Evolutionary conservation across 805 yeast species (phyloP), one percentile per base, ranked within the genome.

Genomic region (Isabelozyma heimii): DNA sequence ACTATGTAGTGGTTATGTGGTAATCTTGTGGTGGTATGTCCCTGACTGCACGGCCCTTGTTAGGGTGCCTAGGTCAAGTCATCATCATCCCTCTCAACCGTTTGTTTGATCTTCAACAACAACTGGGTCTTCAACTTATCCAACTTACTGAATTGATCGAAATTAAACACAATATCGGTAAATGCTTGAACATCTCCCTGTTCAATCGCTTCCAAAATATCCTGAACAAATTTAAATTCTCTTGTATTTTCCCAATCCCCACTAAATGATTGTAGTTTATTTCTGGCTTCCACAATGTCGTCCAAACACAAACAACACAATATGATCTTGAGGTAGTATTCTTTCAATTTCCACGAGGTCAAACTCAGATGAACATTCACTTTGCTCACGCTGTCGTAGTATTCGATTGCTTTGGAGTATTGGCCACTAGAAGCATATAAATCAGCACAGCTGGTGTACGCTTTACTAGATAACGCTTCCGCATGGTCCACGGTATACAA

Each of bases 401-500:
- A 78, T 47, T 82, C 84, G 41, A 89, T 81, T 1, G 98, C 97
- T 52, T 81, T 81, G 17, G 79, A 64, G 64, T 87, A 91, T 49
- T 87, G 80, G n/a, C 85, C 91, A 16, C 67, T 57, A 27, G 68
- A 54, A 14, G 97, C 96, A 47, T 84, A 79, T 57, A 94, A 75
- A 63, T 94, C 97, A 1, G 98, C 98, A 54, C 91, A 87, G 66
- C 90, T 90, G 55, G 92, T 72, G 56, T 80, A 87, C 20, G 95
- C 91, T 72, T 94, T 94, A 69, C 85, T 91, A 24, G 96, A 82
- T 48, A 92, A 66, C 8, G 97, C 96, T 53, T 86, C 87, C 0
- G 98, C 97, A 50, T 90, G 91, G 69, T 94, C 99, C 52, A 92
- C 89, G 47, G 83, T 80, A 63, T 87, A 91, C 91, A 97, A 94